Conservation (phyloP, 257 asterid genomes). For the Solanum lignicaule region DNA sequence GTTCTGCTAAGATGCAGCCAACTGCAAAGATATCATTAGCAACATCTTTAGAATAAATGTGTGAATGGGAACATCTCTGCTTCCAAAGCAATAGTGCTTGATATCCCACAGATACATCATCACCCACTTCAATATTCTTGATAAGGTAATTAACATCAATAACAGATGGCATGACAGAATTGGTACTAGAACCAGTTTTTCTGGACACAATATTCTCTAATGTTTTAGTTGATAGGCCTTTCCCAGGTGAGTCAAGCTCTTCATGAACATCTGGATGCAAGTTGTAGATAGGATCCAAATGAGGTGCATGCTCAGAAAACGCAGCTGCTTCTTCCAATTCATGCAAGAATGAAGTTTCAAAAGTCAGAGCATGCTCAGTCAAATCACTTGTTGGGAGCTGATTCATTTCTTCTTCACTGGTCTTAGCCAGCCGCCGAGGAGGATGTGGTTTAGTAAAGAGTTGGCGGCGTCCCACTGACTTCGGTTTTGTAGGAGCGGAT, state of each 20-base stretch:
- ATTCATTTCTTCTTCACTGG: conserved; percentile 7
- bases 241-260: conserved; percentile 20
- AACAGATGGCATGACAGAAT: conserved; percentile 18
- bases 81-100: conserved; percentile 81
- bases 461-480: conserved; percentile 85
- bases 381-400: conserved; percentile 7
- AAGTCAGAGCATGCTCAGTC: conserved; percentile 11
- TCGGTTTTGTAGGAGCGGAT: conserved; percentile 39
- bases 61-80: conserved; percentile 28
- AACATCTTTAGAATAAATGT: conserved; percentile 30
- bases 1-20: conserved; percentile 94
- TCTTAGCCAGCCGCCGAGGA: conserved; percentile 37
- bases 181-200: conserved; percentile 11
- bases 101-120: conserved; percentile 53
- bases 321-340: conserved; percentile 64
- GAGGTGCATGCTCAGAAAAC: conserved; percentile 68
- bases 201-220: conserved; percentile 17
- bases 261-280: conserved; percentile 19
- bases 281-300: conserved; percentile 52
- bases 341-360: conserved; percentile 29
- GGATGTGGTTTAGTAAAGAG: conserved; percentile 87
- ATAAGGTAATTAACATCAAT: conserved; percentile 48
- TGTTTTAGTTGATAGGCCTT: conserved; percentile 21
- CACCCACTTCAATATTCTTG: conserved; percentile 53
- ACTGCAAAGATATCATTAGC: conserved; percentile 78